phyloP scores from a whole-genome alignment of 192 early-diverging fungal genomes.

The Coemansia javaensis region DNA sequence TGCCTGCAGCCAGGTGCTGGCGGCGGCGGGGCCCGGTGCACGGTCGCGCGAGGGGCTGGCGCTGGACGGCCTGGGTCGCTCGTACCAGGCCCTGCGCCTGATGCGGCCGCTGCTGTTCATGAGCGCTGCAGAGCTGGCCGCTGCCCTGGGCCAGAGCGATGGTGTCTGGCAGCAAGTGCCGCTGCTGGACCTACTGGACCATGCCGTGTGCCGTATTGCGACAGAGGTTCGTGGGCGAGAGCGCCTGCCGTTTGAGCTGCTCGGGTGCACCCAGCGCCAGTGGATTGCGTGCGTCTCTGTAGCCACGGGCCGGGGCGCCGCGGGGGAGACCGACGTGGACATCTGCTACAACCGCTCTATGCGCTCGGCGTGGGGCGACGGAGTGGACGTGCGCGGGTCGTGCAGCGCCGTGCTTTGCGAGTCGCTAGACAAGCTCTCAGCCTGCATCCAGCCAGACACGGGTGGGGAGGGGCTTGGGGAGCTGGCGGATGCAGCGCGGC shows the following conservation, averaged over 20 bases:
- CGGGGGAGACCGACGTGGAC: background rate
- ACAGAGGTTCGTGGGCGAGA: constrained; percentile 3
- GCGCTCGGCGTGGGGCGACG: background rate
- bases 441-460: background rate
- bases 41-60: background rate
- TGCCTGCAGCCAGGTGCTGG: constrained; percentile 26
- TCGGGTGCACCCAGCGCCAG: constrained; percentile 11
- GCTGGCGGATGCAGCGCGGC: background rate
- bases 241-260: constrained; percentile 5
- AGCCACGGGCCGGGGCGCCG: background rate
- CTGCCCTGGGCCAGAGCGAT: background rate
- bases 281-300: constrained; percentile 6
- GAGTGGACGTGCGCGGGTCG: background rate
- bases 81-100: constrained; percentile 13
- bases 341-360: background rate
- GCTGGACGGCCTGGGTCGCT: constrained; percentile 7
- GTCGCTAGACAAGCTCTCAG: background rate
- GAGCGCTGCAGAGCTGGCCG: constrained; percentile 4
- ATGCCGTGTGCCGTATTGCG: constrained; percentile 17
- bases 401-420: background rate
- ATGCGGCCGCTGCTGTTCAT: constrained; percentile 36
- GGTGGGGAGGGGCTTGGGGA: background rate
- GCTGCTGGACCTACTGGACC: constrained; percentile 8
- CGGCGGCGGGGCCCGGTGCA: background rate
- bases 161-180: background rate